Conservation (phyloP, 129 eudicot genomes). For the Chrysanthemum makinoi region DNA sequence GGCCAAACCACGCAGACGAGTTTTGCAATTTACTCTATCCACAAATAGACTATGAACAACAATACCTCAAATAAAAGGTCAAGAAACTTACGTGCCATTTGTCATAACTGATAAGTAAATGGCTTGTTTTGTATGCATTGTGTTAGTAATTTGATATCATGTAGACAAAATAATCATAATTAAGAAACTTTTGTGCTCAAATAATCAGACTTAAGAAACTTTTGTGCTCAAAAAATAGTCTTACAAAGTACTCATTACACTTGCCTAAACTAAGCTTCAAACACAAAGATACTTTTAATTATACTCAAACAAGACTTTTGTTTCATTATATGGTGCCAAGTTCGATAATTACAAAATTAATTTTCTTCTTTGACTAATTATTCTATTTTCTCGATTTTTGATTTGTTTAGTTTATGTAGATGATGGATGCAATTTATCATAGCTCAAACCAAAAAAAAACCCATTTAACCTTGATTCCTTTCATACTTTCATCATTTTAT, state of each 20-base stretch:
- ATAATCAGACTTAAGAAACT: too few relatives aligned
- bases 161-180: too few relatives aligned
- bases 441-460: background rate
- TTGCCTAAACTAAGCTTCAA: background rate
- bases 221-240: background rate
- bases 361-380: conserved; percentile 15
- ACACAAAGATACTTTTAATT: background rate
- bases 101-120: too few relatives aligned
- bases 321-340: background rate
- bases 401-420: background rate
- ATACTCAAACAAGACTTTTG: background rate
- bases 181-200: too few relatives aligned
- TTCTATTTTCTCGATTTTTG: background rate
- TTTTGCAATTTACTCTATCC: too few relatives aligned
- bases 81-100: too few relatives aligned
- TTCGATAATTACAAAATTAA: background rate
- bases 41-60: too few relatives aligned
- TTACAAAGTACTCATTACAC: background rate
- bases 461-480: background rate
- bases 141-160: too few relatives aligned
- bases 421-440: background rate
- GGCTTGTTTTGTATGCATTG: too few relatives aligned
- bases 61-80: too few relatives aligned
- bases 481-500: background rate
- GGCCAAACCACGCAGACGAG: too few relatives aligned